Base-by-base conservation (phyloP, 371 early-diverging fungal species). In the Dinochytrium kinnereticum region DNA sequence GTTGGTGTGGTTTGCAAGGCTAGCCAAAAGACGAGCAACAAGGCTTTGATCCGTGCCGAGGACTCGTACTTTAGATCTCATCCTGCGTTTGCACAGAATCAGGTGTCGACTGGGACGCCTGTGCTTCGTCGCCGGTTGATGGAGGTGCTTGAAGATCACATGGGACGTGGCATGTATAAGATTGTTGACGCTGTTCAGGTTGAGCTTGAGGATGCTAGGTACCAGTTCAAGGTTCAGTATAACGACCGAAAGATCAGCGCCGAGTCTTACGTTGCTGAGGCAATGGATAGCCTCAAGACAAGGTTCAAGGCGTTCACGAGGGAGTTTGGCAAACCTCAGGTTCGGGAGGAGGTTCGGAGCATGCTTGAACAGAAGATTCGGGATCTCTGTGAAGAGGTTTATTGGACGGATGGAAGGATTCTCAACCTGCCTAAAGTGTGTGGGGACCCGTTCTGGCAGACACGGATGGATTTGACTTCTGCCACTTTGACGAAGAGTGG, bases 161-260 rank as follows among this genome's bases (percentile, higher is more conserved):
- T 98, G 98, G 91, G 92, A 26, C 86, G 89, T 39, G 93, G 90
- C 21, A 83, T 97, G 53, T 89, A 90, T 69, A 84, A 85, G 19
- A 91, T 98, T 74, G 89, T 93, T 26, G 94, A 95, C 72, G 92
- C 94, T 0, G 97, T 97, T 21, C 95, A 96, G 69, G 83, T 82
- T 66, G 97, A 97, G 77, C 84, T 98, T 31, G 97, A 97, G 64
- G 97, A 98, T 82, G 90, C 96, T 1, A 89, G 92, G 24, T 98
- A 98, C 78, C 96, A 97, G 82, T 96, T 95, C 87, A 98, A 98
- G 81, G 98, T 98, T 7, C 94, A 96, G 71, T 98, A 97, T 88
- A 97, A 97, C 71, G 98, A 98, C 77, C 92, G 92, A 70, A 85
- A 91, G 53, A 92, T 98, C 59, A 92, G 95, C 10, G 92, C 98